Evolutionary conservation across 306 rosid genomes (phyloP), one percentile per base, ranked within the genome.

Genomic region (Acmispon strigosus): DNA sequence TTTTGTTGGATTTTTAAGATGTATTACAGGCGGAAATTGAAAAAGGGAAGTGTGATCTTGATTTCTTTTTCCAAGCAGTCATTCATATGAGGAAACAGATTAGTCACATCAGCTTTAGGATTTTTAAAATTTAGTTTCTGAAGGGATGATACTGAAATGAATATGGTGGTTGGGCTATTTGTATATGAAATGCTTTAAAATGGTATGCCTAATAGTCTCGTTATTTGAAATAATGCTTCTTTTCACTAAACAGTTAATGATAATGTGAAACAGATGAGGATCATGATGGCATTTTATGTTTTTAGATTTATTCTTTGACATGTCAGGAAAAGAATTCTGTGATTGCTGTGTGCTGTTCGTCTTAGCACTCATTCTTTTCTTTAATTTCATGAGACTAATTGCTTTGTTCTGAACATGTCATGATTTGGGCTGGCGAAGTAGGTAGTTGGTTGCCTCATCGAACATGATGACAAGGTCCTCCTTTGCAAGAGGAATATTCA

Each of bases 401-500:
- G 43, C 68, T 79, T 70, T 58, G 39, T 87, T 55, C 49, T 68
- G 57, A 64, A 73, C 48, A 17, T 65, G 70, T 13, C 57, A 50
- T 62, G 68, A 62, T 65, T 78, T 74, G 47, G 59, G 66, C 10
- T 73, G 78, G 61, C 69, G 66, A 81, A 76, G 79, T 78, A 94
- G 97, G 97, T 94, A 22, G 97, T 89, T 66, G 99, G 99, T 61
- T 94, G 99, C 89, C 90, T 94, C 66, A 63, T 94, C 59, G 92
- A 83, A 80, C 88, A 91, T 18, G 97, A 94, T 22, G 77, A 84
- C 76, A 86, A 83, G 84, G 85, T 90, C 74, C 86, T 94, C 66
- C 99, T 94, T 84, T 94, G 99, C 92, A 94, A 91, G 95, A 82
- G 99, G 85, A 94, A 81, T 66, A 91, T 94, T 68, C 90, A 94